Percentiles rank a stretch among this genome's conserved stretches.
phyloP scores from a whole-genome alignment of 352 stramenopile genomes.

The Peronospora destructor region DNA sequence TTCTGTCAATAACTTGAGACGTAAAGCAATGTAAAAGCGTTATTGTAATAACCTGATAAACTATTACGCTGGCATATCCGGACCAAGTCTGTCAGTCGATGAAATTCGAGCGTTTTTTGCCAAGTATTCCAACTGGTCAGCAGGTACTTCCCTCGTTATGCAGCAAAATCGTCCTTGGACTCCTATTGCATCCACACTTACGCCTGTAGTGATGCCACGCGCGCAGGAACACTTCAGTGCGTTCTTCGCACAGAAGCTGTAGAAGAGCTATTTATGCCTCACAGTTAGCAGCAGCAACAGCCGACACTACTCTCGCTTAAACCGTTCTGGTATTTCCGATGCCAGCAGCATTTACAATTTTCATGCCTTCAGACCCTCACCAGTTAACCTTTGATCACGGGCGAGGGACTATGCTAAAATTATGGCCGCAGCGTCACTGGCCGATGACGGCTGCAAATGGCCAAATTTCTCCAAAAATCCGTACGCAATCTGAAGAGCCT shows the following conservation, averaged over 20 bases:
- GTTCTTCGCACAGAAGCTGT: slow-evolving; percentile 40
- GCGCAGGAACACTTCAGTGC: slow-evolving; percentile 40
- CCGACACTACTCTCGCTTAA: slow-evolving; percentile 27
- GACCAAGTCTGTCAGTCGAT: slow-evolving; percentile 32
- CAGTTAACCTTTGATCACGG: slow-evolving; percentile 12
- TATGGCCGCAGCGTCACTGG: slow-evolving; percentile 49
- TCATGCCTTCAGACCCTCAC: slow-evolving; percentile 44
- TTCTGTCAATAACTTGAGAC: no score
- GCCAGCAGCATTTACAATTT: slow-evolving; percentile 8
- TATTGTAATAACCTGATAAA: slow-evolving; percentile 54
- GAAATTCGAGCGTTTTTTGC: slow-evolving; percentile 39
- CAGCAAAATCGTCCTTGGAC: slow-evolving; percentile 18
- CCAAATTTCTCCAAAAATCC: slow-evolving; percentile 36
- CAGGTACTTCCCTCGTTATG: slow-evolving; percentile 33
- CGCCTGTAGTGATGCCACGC: slow-evolving; percentile 19
- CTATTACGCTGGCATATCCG: slow-evolving; percentile 57
- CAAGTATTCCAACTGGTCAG: slow-evolving; percentile 54
- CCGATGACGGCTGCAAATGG: slow-evolving; percentile 45
- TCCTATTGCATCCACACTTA: background rate
- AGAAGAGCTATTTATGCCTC: slow-evolving; percentile 38
- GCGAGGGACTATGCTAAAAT: slow-evolving; percentile 49
- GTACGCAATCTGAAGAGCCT: slow-evolving; percentile 23
- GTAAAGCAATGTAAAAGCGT: background rate
- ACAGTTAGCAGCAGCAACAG: slow-evolving; percentile 15
- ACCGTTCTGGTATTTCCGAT: slow-evolving; percentile 24